A percentile compares a stretch with the other conserved stretches of the same genome.
Conservation (phyloP, 2,329 filamentous ascomycete species). For the Aureobasidium pullulans region DNA sequence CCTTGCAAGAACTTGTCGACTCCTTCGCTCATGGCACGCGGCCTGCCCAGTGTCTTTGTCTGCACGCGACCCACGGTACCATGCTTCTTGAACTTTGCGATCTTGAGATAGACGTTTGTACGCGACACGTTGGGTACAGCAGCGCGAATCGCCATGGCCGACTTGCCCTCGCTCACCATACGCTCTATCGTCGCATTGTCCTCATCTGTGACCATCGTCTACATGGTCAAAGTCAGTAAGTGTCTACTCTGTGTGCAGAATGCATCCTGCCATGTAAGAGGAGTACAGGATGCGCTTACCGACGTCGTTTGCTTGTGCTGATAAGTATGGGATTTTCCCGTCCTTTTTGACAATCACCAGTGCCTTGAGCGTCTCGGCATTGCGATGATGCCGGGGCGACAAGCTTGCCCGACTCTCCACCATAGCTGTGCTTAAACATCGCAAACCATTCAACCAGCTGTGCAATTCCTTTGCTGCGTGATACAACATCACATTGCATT, state of each 20-base stretch:
- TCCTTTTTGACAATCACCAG: neutral
- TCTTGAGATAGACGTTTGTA: slow-evolving; percentile 16
- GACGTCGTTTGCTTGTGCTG: slow-evolving; percentile 7
- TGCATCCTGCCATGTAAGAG: neutral
- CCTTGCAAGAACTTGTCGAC: slow-evolving; percentile 15
- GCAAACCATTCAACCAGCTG: neutral
- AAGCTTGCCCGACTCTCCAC: neutral
- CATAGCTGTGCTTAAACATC: neutral
- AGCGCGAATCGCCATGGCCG: slow-evolving; percentile 13
- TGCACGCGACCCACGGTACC: slow-evolving; percentile 14
- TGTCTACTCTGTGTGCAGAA: neutral
- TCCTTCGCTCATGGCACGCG: slow-evolving; percentile 11
- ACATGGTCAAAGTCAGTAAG: neutral
- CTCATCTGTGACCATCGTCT: slow-evolving; percentile 11
- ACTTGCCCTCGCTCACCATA: slow-evolving; percentile 12
- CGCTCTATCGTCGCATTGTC: slow-evolving; percentile 14
- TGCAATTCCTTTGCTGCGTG: neutral
- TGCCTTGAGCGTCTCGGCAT: neutral
- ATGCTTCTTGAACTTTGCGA: slow-evolving; percentile 15
- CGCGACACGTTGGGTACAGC: slow-evolving; percentile 14
- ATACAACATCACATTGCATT: neutral
- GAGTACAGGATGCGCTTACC: slow-evolving; percentile 1
- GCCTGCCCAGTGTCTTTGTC: slow-evolving; percentile 14
- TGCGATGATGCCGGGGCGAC: neutral
- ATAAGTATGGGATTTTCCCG: slow-evolving; percentile 1